Percentiles rank a stretch among this genome's conserved stretches.
phyloP scores from a whole-genome alignment of 2,329 filamentous ascomycete genomes.

The Venturia pyrina region DNA sequence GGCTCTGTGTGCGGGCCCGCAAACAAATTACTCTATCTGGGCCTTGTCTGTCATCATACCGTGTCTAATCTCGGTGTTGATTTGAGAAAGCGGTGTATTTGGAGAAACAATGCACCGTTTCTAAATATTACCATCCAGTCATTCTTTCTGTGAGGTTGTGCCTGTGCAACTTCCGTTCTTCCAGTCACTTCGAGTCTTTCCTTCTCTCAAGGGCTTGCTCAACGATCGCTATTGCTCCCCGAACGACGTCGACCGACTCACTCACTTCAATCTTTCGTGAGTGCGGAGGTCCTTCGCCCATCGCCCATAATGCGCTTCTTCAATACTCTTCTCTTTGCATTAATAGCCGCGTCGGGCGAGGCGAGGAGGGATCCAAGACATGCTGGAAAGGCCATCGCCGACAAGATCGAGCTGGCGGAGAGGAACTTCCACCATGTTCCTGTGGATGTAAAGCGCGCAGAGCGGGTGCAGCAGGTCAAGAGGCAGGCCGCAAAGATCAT shows the following conservation, averaged over 20 bases:
- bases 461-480: neutral
- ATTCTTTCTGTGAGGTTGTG: neutral
- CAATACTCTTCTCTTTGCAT: neutral
- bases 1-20: neutral
- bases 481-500: neutral
- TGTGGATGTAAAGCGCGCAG: neutral
- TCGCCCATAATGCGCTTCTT: neutral
- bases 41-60: neutral
- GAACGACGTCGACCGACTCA: neutral
- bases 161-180: neutral
- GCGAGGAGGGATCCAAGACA: constrained; percentile 6
- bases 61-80: neutral
- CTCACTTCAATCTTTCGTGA: neutral
- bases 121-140: too few relatives aligned
- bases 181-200: neutral
- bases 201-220: neutral
- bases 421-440: neutral
- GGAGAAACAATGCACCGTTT: neutral
- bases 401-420: neutral
- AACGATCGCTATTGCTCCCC: neutral
- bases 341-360: neutral
- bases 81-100: neutral
- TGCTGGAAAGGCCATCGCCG: constrained; percentile 2
- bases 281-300: neutral
- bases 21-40: neutral